phyloP scores from a whole-genome alignment of 2,329 filamentous ascomycete species.

The Sclerotinia spermophila region DNA sequence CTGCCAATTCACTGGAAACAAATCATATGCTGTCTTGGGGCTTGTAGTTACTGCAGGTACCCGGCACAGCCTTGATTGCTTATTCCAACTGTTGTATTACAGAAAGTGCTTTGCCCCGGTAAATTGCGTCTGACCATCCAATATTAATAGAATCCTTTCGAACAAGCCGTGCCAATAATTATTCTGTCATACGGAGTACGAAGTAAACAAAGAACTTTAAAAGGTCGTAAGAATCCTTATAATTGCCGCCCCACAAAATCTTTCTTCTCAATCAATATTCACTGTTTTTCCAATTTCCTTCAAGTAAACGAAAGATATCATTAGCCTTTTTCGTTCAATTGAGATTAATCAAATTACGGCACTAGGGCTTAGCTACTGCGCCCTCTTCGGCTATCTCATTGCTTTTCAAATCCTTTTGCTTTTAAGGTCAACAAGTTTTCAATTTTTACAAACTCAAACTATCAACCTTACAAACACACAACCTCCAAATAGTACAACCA shows the following conservation, averaged over 20 bases:
- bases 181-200: too few relatives aligned
- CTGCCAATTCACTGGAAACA: background rate
- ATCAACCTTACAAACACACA: background rate
- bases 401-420: background rate
- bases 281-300: background rate
- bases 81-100: slow-evolving; percentile 2
- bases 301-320: background rate
- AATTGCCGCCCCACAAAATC: slow-evolving; percentile 5
- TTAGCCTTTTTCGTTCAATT: background rate
- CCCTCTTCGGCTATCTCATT: background rate
- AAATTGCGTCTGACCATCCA: slow-evolving; percentile 2
- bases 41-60: slow-evolving; percentile 1
- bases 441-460: background rate
- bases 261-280: background rate
- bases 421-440: background rate
- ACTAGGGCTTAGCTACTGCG: background rate
- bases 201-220: background rate
- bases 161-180: background rate
- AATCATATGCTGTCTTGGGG: background rate
- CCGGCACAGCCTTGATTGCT: slow-evolving; percentile 2
- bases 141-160: slow-evolving; percentile 13
- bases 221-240: slow-evolving; percentile 9
- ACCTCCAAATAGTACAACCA: background rate
- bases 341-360: background rate
- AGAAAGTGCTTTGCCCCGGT: background rate